Evolutionary conservation across 495 filamentous ascomycete species (phyloP), one percentile per base, ranked within the genome.

Genomic region (Aspergillus baeticus): DNA sequence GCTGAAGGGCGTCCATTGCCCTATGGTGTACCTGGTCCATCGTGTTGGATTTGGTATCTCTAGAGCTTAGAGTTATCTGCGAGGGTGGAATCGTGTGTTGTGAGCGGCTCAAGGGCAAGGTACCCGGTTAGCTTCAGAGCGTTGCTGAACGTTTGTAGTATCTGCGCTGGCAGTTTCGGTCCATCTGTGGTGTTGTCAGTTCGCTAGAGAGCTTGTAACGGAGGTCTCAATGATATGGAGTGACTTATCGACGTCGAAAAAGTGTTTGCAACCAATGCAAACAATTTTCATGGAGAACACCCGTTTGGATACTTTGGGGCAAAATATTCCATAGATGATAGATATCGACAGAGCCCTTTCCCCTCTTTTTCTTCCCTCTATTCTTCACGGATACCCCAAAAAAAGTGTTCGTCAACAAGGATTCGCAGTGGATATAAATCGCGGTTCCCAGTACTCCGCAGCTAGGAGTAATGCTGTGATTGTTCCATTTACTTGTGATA

Each of bases 1-100:
- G 91, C 76, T 94, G 77, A 20, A 97, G 80, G 65, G 91, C 89
- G 66, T 92, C 92, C 54, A 96, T 77, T 57, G 91, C 91, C 73
- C 89, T 89, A 20, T 82, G 63, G 50, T 82, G 80, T 55, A 67
- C 79, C 69, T 92, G 90, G 71, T 96, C 89, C 92, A 97, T 96
- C 18, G 34, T 73, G 63, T 38, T 17, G 45, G 10, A 20, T 0
- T 26, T 22, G 10, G 20, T 37, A 50, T 48, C 10, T 21, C 11
- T 33, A 54, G 58, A 44, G 51, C 55, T 57, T 51, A 55, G 55
- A 60, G 57, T 62, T 59, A 52, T 62, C 36, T 42, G 46, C 37
- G 6, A 43, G 39, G 39, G 14, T 39, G 11, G 13, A 22, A n/a
- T 13, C 22, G 29, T 37, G 41, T n/a, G 6, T 14, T 34, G 23